phyloP scores from a whole-genome alignment of 1,284 basidiomycete species.

The Trametes versicolor region DNA sequence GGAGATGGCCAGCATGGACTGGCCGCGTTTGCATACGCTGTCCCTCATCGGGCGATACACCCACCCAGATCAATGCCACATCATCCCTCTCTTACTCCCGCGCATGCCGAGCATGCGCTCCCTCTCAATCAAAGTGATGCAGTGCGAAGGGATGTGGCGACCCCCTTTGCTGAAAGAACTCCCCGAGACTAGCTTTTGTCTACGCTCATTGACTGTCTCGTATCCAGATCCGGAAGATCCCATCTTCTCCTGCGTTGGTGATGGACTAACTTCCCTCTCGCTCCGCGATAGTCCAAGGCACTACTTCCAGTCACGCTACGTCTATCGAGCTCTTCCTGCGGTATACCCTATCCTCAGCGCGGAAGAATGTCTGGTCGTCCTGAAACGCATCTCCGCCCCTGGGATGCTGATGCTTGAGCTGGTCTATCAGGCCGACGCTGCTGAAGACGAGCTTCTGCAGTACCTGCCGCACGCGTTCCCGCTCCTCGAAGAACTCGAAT shows the following conservation, averaged over 20 bases:
- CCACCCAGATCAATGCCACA: neutral
- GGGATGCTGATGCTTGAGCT: slow-evolving; percentile 11
- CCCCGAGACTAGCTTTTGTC: neutral
- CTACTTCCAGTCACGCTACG: neutral
- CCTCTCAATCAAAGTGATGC: neutral
- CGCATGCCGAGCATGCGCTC: slow-evolving; percentile 2
- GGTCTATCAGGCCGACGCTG: slow-evolving; percentile 1
- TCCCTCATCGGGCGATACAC: slow-evolving; percentile 2
- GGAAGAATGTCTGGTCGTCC: slow-evolving; percentile 2
- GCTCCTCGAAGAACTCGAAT: neutral
- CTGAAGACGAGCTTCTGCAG: slow-evolving; percentile 2
- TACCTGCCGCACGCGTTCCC: neutral
- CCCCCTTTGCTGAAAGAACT: neutral
- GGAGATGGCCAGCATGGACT: slow-evolving; percentile 5
- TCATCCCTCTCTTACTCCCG: neutral
- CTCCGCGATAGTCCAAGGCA: slow-evolving; percentile 19
- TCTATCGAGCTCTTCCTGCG: neutral
- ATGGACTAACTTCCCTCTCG: slow-evolving; percentile 4
- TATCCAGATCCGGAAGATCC: slow-evolving; percentile 9
- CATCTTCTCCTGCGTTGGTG: neutral
- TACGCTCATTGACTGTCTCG: neutral
- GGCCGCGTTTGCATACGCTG: slow-evolving; percentile 2
- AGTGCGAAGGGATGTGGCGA: neutral
- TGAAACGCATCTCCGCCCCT: slow-evolving; percentile 4
- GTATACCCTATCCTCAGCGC: neutral